Evolutionary conservation across 257 asterid genomes (phyloP).

Genomic region (Mitragyna speciosa): DNA sequence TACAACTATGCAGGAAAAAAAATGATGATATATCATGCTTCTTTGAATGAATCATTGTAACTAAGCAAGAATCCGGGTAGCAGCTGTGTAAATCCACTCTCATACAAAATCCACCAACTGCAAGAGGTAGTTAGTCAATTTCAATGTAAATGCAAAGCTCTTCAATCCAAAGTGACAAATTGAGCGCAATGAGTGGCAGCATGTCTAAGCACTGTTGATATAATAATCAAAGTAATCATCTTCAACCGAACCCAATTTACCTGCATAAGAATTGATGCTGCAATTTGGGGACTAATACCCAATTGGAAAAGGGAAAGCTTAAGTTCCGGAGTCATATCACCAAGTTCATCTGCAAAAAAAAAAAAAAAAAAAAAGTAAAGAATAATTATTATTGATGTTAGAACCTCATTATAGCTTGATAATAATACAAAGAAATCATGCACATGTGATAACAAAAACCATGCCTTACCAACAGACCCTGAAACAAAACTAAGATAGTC

Average conservation of each 20-base stretch:
- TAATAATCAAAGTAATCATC: conserved; percentile 12
- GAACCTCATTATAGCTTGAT: not conserved
- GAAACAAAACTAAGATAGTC: conserved; percentile 85
- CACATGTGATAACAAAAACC: not conserved
- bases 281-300: conserved; percentile 98
- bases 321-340: conserved; percentile 76
- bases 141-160: too few relatives aligned
- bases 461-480: conserved; percentile 74
- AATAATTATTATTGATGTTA: not conserved
- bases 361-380: not conserved
- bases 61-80: not conserved
- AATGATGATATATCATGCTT: not conserved
- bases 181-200: not conserved
- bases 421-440: not conserved
- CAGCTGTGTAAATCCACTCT: not conserved
- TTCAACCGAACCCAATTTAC: conserved; percentile 35
- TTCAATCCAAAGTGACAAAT: too few relatives aligned
- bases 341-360: conserved; percentile 74
- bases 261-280: conserved; percentile 98
- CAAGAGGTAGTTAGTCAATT: too few relatives aligned
- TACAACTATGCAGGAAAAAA: too few relatives aligned
- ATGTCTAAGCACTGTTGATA: not conserved
- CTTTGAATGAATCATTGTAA: not conserved
- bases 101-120: not conserved
- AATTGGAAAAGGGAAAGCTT: conserved; percentile 96